Evolutionary conservation across 176 grass and related monocot species (phyloP).

Genomic region (Juncus effusus): DNA sequence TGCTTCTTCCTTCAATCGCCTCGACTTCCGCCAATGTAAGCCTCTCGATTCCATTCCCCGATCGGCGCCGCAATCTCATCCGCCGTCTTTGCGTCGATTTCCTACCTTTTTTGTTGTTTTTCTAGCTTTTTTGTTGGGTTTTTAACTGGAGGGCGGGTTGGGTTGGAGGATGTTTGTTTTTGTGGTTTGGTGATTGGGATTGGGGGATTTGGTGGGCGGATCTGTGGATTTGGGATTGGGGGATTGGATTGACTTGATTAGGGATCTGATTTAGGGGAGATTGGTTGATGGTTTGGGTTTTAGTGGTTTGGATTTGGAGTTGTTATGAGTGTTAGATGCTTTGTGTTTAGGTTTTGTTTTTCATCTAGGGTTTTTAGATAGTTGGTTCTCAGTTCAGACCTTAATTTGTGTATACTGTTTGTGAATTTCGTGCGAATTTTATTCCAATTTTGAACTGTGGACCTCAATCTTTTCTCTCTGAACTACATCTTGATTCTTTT

Average conservation of each 20-base stretch:
- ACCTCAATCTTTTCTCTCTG: neutral
- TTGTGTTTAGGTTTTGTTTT: slow-evolving; percentile 19
- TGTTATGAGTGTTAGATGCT: neutral
- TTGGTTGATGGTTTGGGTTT: neutral
- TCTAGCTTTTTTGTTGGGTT: slow-evolving; percentile 1
- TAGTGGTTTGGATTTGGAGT: neutral
- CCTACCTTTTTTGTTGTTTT: neutral
- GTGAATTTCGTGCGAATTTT: neutral
- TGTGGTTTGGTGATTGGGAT: slow-evolving; percentile 15
- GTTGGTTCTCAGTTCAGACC: neutral
- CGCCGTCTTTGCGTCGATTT: neutral
- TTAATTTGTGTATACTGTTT: neutral
- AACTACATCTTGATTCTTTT: neutral
- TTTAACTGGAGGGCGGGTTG: slow-evolving; percentile 10
- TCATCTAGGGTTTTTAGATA: slow-evolving; percentile 31
- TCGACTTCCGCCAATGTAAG: slow-evolving; percentile 32
- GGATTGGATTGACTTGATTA: slow-evolving; percentile 23
- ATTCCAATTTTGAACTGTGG: slow-evolving; percentile 1
- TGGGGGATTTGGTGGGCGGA: slow-evolving; percentile 26
- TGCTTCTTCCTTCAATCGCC: slow-evolving; percentile 19
- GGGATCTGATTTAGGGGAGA: slow-evolving; percentile 17
- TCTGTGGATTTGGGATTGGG: slow-evolving; percentile 20
- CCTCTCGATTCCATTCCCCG: neutral
- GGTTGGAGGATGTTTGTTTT: neutral
- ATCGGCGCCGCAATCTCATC: neutral